Conservation (phyloP, 768 basidiomycete genomes). For the Pholiota conissans region DNA sequence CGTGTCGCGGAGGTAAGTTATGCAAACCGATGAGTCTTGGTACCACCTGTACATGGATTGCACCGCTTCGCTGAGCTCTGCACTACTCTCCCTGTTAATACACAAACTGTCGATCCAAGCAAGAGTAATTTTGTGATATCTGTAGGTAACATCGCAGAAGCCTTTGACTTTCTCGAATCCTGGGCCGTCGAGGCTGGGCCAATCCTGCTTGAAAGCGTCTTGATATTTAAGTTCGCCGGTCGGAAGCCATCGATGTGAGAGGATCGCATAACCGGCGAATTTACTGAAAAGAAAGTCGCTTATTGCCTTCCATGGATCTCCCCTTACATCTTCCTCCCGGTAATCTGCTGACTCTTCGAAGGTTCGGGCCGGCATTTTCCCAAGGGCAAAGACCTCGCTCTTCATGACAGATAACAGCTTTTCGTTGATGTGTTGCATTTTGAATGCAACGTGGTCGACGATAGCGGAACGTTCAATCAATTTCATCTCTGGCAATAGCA, state of each 20-base stretch:
- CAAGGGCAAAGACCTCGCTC: neutral
- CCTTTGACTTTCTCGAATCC: neutral
- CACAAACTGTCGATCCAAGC: slow-evolving; percentile 6
- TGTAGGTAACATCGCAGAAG: neutral
- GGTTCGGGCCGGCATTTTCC: no score
- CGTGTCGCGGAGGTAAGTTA: neutral
- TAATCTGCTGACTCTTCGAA: no score
- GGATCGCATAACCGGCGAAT: neutral
- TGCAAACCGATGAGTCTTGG: neutral
- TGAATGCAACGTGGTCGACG: slow-evolving; percentile 1
- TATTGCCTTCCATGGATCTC: neutral
- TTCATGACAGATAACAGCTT: slow-evolving; percentile 1
- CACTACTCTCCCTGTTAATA: slow-evolving; percentile 4
- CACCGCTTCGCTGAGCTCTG: slow-evolving; percentile 1
- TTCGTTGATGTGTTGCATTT: slow-evolving; percentile 4
- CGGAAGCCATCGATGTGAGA: slow-evolving; percentile 1
- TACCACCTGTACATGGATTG: slow-evolving; percentile 5
- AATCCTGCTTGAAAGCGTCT: neutral
- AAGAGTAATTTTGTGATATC: neutral
- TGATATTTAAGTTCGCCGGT: neutral
- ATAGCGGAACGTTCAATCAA: slow-evolving; percentile 4
- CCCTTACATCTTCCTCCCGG: neutral
- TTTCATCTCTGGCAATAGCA: slow-evolving; percentile 4
- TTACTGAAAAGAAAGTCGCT: neutral
- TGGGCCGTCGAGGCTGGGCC: neutral